A percentile compares a stretch with the other conserved stretches of the same genome.
Evolutionary conservation across 768 basidiomycete genomes (phyloP).

Genomic region (Tephrocybe rancida): DNA sequence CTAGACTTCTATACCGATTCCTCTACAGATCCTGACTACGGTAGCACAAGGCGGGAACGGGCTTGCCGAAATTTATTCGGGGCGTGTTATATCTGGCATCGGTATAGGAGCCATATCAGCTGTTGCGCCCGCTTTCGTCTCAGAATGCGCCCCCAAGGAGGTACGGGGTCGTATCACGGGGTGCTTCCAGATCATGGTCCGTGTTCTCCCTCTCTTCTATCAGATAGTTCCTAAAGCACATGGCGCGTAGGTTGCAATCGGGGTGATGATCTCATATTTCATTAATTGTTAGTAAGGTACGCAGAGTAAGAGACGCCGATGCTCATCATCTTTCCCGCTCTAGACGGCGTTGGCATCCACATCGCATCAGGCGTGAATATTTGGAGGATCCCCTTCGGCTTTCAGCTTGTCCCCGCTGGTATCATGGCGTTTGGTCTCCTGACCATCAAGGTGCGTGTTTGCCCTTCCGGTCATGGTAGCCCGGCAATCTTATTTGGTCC

Average conservation of each 20-base stretch:
- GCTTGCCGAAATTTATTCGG: slow-evolving; percentile 74
- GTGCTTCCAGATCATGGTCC: slow-evolving; percentile 82
- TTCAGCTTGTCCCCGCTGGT: slow-evolving; percentile 79
- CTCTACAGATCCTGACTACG: slow-evolving; percentile 68
- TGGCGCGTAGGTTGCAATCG: slow-evolving; percentile 68
- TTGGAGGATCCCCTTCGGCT: slow-evolving; percentile 77
- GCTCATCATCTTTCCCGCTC: not conserved
- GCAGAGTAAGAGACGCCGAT: not conserved
- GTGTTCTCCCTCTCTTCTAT: slow-evolving; percentile 1
- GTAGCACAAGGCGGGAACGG: slow-evolving; percentile 62
- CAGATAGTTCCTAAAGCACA: not conserved
- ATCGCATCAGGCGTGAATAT: slow-evolving; percentile 46
- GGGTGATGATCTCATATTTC: slow-evolving; percentile 87
- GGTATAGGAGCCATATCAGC: slow-evolving; percentile 85
- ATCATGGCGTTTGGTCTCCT: slow-evolving; percentile 70
- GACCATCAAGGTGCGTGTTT: slow-evolving; percentile 53
- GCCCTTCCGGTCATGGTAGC: slow-evolving; percentile 10
- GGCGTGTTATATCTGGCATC: slow-evolving; percentile 77
- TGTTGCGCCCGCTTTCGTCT: slow-evolving; percentile 83
- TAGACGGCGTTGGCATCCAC: slow-evolving; percentile 65
- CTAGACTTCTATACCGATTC: not conserved
- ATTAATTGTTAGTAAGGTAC: slow-evolving; percentile 60
- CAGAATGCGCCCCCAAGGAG: slow-evolving; percentile 86
- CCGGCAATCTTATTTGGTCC: not conserved
- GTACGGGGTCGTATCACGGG: slow-evolving; percentile 87